Evolutionary conservation across 345 rosid species (phyloP).

Genomic region (Salix brachista): DNA sequence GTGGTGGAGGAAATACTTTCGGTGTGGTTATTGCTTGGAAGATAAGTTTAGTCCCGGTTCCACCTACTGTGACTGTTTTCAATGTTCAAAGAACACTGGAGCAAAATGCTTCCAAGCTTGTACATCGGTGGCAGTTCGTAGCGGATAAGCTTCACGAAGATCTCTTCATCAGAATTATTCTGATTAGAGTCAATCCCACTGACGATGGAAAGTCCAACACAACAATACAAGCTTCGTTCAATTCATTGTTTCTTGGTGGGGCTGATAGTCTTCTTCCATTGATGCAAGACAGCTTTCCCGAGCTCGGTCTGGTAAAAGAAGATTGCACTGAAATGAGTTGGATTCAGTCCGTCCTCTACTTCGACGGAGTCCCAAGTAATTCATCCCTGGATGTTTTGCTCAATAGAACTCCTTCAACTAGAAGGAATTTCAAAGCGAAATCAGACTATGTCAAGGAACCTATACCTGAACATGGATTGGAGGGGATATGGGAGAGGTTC

Average conservation of each 20-base stretch:
- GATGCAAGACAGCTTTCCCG: neutral
- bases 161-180: neutral
- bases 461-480: neutral
- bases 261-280: neutral
- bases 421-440: neutral
- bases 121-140: neutral
- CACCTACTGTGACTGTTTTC: neutral
- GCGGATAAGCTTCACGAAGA: neutral
- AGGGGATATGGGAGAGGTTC: neutral
- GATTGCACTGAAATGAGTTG: neutral
- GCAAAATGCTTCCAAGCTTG: neutral
- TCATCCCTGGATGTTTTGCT: neutral
- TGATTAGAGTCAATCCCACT: too few relatives aligned
- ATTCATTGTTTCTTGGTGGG: neutral
- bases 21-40: neutral
- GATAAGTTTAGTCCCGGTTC: neutral
- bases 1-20: neutral
- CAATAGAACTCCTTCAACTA: neutral
- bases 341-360: neutral
- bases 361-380: neutral
- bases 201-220: too few relatives aligned
- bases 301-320: neutral
- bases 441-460: neutral
- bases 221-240: neutral
- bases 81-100: neutral